A percentile compares a stretch with the other conserved stretches of the same genome.
Conservation (phyloP, 495 filamentous ascomycete genomes). For the Tuber aestivum region DNA sequence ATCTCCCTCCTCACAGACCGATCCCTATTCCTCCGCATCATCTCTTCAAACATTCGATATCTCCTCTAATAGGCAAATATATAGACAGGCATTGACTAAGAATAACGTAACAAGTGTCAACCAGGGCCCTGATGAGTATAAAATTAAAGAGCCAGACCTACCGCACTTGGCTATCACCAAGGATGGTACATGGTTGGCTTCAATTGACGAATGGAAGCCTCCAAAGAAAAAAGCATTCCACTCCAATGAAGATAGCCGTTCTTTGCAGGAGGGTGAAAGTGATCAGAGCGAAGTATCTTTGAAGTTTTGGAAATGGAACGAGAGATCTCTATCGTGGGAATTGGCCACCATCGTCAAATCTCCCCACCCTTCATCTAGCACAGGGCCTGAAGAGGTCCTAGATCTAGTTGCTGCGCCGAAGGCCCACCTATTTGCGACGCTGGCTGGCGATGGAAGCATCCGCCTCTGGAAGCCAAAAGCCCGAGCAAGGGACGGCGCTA, state of each 20-base stretch:
- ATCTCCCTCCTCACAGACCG: constrained; percentile 48
- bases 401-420: constrained; percentile 63
- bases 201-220: constrained; percentile 82
- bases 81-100: constrained; percentile 77
- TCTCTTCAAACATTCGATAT: constrained; percentile 81
- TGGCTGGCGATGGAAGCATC: constrained; percentile 71
- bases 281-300: constrained; percentile 60
- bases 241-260: constrained; percentile 35
- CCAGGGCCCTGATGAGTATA: constrained; percentile 59
- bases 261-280: constrained; percentile 43
- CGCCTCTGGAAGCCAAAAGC: constrained; percentile 70
- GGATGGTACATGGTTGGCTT: constrained; percentile 86
- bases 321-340: constrained; percentile 59
- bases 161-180: constrained; percentile 63
- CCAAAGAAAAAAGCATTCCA: constrained; percentile 51
- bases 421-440: constrained; percentile 65
- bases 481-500: constrained; percentile 42
- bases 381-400: constrained; percentile 55
- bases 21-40: constrained; percentile 43
- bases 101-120: constrained; percentile 80
- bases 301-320: constrained; percentile 82
- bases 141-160: constrained; percentile 67
- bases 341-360: constrained; percentile 73
- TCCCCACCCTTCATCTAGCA: constrained; percentile 57
- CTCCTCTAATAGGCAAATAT: constrained; percentile 61